Base-by-base conservation (phyloP, 768 basidiomycete species). In the Epithele typhae region DNA sequence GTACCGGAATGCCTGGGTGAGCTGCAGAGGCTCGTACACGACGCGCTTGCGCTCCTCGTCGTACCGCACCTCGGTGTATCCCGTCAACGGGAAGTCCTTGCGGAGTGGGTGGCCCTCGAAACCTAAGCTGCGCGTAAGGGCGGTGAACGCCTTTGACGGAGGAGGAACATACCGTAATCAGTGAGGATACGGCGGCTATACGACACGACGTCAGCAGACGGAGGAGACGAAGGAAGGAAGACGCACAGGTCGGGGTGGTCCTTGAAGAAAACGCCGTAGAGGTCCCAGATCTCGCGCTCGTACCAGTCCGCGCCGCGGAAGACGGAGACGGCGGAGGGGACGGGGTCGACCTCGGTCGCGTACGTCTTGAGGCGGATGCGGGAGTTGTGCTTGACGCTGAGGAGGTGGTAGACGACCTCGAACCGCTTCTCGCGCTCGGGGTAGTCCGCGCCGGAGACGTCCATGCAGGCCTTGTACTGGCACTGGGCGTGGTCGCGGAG, bases 31-130 rank as follows among this genome's bases (percentile, higher is more conserved):
- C 65, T 99, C 96, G 60, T 97, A 96, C 27, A 96, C 92, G 45
- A 97, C 92, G 32, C 94, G 88, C 69, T 97, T 97, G 59, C 87
- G 81, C 70, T 95, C 93, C 69, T 98, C 96, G 58, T 97, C 94
- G 61, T 98, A 99, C 34, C 96, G 87, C 33, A 98, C 78, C 68
- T 99, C 96, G 8, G 92, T 92, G 68, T 98, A 99, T n/a, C 96
- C 94, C 8, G 93, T 96, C 57, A 99, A 68, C 25, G 96, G 96
- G 78, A 98, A 99, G 64, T 99, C 96, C 66, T 99, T 99, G 53
- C 96, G 82, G 37, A 99, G 68, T 9, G 96, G 96, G 63, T 99
- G 93, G 18, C 96, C 96, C 68, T 98, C 94, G 59, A 97, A 96
- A 46, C 91, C 89, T 91, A 30, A 30, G 27, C 27, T 30, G 27